Evolutionary conservation across 768 basidiomycete species (phyloP).

Genomic region (Rhodotorula diobovata): DNA sequence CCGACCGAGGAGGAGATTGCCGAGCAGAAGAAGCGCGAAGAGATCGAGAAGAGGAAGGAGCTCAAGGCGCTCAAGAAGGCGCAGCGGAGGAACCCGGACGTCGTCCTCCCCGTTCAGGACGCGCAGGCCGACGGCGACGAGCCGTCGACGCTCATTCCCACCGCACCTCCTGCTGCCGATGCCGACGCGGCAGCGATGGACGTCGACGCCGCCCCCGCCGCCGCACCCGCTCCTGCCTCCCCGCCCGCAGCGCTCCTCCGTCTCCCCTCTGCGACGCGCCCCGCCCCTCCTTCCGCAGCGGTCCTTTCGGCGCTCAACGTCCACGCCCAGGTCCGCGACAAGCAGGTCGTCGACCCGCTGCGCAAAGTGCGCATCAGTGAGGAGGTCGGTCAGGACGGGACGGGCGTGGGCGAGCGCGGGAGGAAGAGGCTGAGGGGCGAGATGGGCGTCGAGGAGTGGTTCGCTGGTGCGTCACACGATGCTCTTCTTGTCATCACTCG

Average conservation of each 20-base stretch:
- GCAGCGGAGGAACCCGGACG: constrained; percentile 16
- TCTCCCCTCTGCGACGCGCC: constrained; percentile 65
- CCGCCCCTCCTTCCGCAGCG: constrained; percentile 65
- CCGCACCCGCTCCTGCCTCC: constrained; percentile 42
- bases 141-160: constrained; percentile 36
- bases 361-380: constrained; percentile 52
- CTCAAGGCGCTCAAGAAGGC: constrained; percentile 26
- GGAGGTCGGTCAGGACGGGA: constrained; percentile 48
- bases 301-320: constrained; percentile 73
- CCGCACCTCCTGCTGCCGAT: constrained; percentile 16
- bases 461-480: constrained; percentile 72
- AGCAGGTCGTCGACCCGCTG: constrained; percentile 63
- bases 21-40: constrained; percentile 36
- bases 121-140: constrained; percentile 32
- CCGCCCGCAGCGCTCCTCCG: constrained; percentile 54
- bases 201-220: neutral
- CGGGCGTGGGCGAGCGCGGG: constrained; percentile 59
- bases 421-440: constrained; percentile 61
- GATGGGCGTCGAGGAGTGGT: constrained; percentile 76
- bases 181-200: neutral
- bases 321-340: constrained; percentile 65
- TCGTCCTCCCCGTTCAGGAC: neutral
- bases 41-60: constrained; percentile 23
- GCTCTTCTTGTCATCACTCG: neutral
- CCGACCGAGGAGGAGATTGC: constrained; percentile 23